Base-by-base conservation (phyloP, 2,329 filamentous ascomycete genomes). In the Rachicladosporium sp. region DNA sequence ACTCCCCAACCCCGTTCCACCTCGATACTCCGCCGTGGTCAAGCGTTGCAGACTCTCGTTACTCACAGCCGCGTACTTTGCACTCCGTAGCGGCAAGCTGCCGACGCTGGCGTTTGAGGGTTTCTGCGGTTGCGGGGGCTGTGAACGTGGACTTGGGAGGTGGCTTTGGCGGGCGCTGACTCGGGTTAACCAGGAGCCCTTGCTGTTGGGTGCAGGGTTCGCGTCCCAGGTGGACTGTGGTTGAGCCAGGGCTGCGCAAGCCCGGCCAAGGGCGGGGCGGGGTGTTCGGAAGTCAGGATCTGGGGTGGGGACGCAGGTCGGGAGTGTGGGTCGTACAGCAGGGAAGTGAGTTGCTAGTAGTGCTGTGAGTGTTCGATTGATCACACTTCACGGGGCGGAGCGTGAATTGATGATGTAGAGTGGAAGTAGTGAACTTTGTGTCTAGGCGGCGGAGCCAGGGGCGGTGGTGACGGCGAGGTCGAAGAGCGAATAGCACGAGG, bases 151-250 rank as follows among this genome's bases (percentile, higher is more conserved):
- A 19, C 7, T n/a, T 27, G 52, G 49, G 31, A 55, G 53, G 44
- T 54, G 53, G 29, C 45, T 49, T 13, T 52, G 50, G 33, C 54
- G 48, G 32, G 55, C 50, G 8, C 49, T 50, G 6, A 57, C 54
- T 36, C 51, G 43, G 9, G 48, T 45, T 11, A 53, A 41, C 50
- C 50, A 53, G 33, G 46, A 48, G 12, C 47, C 45, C 36, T 47
- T 50, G 33, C 33, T 27, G 31, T 41, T 33, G 31, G 40, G 29
- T 12, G 40, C 37, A 19, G 27, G 15, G 27, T 43, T 33, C 38
- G 36, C 38, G 31, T 47, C 43, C 35, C 46, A 46, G 39, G 45
- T 44, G 12, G 45, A 35, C 33, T 41, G 43, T 40, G 31, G 36
- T 31, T 41, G 40, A 39, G 45, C 45, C 45, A 47, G 37, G 35